Evolutionary conservation across 345 rosid genomes (phyloP).

Genomic region (Gossypium turneri): DNA sequence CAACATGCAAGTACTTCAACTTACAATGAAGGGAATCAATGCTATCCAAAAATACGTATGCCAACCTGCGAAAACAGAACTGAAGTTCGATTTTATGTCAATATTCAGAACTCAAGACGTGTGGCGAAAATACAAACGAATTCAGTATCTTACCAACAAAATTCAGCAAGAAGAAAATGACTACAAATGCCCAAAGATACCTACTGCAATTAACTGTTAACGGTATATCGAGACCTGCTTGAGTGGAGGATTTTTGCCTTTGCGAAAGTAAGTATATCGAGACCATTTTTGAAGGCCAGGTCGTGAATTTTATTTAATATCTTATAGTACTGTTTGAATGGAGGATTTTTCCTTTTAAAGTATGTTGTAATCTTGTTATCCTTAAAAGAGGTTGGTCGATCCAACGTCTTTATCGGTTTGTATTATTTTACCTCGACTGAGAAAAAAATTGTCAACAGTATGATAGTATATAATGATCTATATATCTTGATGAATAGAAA

Average conservation of each 20-base stretch:
- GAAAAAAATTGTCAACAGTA: background rate
- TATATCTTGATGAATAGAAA: background rate
- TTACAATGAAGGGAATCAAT: conserved; percentile 67
- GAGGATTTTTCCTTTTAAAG: too few species aligned
- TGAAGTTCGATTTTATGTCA: background rate
- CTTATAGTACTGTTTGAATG: too few species aligned
- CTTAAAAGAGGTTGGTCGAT: too few species aligned
- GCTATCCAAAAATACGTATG: conserved; percentile 73
- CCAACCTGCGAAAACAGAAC: conserved; percentile 53
- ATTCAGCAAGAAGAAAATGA: conserved; percentile 72
- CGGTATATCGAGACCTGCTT: too few species aligned
- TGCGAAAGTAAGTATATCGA: too few species aligned
- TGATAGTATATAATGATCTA: too few species aligned
- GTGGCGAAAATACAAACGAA: background rate
- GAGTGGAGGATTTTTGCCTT: too few species aligned
- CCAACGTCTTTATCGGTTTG: too few species aligned
- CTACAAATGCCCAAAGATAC: conserved; percentile 88
- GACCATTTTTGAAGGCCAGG: too few species aligned
- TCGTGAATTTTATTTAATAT: too few species aligned
- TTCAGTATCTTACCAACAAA: conserved; percentile 39
- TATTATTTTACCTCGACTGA: too few species aligned
- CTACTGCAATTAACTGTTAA: conserved; percentile 41
- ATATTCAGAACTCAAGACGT: background rate
- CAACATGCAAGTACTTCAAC: conserved; percentile 5
- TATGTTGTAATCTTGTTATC: too few species aligned